phyloP scores from a whole-genome alignment of 108 stramenopile species.

The Cylindrotheca fusiformis region DNA sequence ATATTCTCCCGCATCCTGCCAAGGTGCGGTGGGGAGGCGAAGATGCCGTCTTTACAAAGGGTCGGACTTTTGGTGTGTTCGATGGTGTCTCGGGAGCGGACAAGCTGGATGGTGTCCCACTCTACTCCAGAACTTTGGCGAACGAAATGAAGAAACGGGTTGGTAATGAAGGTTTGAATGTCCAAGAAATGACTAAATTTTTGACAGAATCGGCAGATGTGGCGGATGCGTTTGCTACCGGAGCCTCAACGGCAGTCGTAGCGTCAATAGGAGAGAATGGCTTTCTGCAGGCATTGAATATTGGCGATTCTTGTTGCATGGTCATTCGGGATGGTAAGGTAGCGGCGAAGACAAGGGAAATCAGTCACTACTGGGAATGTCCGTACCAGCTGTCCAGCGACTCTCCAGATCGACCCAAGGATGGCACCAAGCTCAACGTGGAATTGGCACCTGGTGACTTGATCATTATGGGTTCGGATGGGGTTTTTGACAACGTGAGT shows the following conservation, averaged over 20 bases:
- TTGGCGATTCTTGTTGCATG: constrained; percentile 78
- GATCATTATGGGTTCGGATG: constrained; percentile 78
- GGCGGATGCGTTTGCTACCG: constrained; percentile 68
- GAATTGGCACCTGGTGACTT: constrained; percentile 71
- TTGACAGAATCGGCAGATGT: constrained; percentile 58
- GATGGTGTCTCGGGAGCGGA: constrained; percentile 88
- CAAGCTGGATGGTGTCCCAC: constrained; percentile 65
- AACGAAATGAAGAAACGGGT: constrained; percentile 54
- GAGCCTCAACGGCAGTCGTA: constrained; percentile 81
- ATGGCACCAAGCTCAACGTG: constrained; percentile 71
- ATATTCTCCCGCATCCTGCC: constrained; percentile 75
- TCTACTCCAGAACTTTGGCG: constrained; percentile 74
- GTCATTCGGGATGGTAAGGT: constrained; percentile 68
- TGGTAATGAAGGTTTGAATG: constrained; percentile 31
- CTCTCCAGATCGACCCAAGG: constrained; percentile 77
- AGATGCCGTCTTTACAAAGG: constrained; percentile 74
- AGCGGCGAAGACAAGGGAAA: constrained; percentile 69
- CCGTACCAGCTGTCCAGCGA: constrained; percentile 82
- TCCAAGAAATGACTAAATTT: constrained; percentile 54
- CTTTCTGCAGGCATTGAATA: constrained; percentile 64
- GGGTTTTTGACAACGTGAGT: constrained; percentile 84
- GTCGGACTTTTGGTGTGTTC: constrained; percentile 82
- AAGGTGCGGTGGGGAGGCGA: constrained; percentile 88
- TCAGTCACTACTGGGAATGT: constrained; percentile 86
- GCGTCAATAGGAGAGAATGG: constrained; percentile 77